These are phyloP conservation scores for Fusarium guadeloupense DNA, from an alignment of 2,329 filamentous ascomycete genomes.

Conservation along the genomic window DNA sequence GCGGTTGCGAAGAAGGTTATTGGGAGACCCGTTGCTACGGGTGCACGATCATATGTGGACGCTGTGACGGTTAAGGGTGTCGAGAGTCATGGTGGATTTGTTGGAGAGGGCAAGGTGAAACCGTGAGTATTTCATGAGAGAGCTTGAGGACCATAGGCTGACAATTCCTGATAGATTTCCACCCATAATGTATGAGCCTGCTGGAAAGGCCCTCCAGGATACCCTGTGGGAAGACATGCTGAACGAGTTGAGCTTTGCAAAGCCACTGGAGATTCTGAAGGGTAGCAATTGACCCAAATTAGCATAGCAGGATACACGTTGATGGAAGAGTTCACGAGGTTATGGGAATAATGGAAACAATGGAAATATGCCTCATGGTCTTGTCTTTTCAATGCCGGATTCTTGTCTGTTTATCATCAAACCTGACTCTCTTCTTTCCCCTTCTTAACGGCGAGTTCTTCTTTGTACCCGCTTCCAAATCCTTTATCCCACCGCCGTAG, in stretches of 20 bases:
- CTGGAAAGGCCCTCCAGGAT: constrained; percentile 30
- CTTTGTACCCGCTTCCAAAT: background rate
- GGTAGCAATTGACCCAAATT: background rate
- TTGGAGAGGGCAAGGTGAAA: constrained; percentile 41
- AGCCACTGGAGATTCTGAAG: constrained; percentile 19
- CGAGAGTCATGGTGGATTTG: constrained; percentile 40
- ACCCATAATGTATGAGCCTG: constrained; percentile 32
- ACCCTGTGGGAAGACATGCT: constrained; percentile 37
- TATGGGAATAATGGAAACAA: no score
- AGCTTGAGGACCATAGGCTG: background rate
- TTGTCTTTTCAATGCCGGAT: no score
- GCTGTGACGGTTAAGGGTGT: constrained; percentile 32
- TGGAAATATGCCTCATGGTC: no score
- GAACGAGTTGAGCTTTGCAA: constrained; percentile 34
- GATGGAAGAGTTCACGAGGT: no score
- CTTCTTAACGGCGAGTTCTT: background rate
- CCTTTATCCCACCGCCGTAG: no score
- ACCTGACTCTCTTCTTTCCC: constrained; percentile 5
- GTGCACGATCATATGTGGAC: constrained; percentile 38
- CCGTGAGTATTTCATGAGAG: constrained; percentile 26
- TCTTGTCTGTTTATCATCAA: no score
- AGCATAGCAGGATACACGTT: no score
- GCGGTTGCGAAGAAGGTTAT: constrained; percentile 10
- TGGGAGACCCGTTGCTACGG: constrained; percentile 20
- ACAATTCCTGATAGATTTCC: constrained; percentile 22